phyloP scores from a whole-genome alignment of 2,329 filamentous ascomycete species.

The Sphaerulina vaccinii region DNA sequence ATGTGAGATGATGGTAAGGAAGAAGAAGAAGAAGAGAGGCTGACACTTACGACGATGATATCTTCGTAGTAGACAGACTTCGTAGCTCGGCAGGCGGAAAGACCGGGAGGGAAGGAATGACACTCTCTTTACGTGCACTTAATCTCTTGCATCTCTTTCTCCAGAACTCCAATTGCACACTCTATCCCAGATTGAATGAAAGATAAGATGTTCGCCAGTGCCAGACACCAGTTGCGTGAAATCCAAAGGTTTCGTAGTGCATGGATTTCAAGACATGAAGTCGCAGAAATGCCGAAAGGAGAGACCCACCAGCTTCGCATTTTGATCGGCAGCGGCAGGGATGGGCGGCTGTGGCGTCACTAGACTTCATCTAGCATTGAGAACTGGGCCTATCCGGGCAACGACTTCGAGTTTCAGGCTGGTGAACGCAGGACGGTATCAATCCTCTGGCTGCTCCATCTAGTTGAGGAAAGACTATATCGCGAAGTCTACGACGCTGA shows the following conservation, averaged over 20 bases:
- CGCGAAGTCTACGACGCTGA: background rate
- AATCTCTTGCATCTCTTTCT: background rate
- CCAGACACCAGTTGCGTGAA: background rate
- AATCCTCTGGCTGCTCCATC: background rate
- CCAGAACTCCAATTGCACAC: background rate
- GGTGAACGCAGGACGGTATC: background rate
- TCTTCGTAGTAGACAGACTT: background rate
- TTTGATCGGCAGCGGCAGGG: constrained; percentile 9
- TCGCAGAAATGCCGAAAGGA: constrained; percentile 7
- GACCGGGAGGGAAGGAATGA: background rate
- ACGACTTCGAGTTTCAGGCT: background rate
- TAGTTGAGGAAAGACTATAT: background rate
- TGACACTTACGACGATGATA: constrained; percentile 11
- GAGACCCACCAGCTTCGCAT: constrained; percentile 8
- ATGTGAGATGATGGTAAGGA: background rate
- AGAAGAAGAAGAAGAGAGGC: background rate
- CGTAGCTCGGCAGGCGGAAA: constrained; percentile 7
- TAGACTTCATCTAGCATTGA: background rate
- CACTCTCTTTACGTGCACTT: background rate
- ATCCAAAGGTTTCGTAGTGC: background rate
- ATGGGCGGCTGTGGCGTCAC: constrained; percentile 2
- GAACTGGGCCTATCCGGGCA: background rate
- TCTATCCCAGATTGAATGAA: background rate
- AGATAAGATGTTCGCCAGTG: background rate
- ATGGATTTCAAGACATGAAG: constrained; percentile 8